Conservation (phyloP, 1,139 yeast species). For the Kazachstania sp. region DNA sequence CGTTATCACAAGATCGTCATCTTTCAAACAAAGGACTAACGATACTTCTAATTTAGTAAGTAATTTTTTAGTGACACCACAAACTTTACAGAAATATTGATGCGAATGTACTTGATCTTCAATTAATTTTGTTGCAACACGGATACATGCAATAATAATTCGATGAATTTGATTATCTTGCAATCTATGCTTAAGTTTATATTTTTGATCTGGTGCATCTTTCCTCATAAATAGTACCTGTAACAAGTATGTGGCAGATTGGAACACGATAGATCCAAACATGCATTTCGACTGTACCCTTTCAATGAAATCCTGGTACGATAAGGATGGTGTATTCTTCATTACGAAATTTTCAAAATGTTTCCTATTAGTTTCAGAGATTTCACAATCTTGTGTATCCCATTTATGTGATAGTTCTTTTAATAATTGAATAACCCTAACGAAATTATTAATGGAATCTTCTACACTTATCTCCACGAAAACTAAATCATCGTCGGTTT, state of each 20-base stretch:
- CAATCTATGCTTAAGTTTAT: conserved; percentile 31
- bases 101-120: conserved; percentile 48
- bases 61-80: conserved; percentile 41
- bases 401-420: conserved; percentile 9
- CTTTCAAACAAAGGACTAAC: conserved; percentile 30
- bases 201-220: conserved; percentile 33
- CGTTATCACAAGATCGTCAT: conserved; percentile 13
- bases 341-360: conserved; percentile 14
- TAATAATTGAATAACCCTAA: conserved; percentile 8
- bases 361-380: conserved; percentile 3
- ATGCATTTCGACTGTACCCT: conserved; percentile 29
- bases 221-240: conserved; percentile 33
- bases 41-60: conserved; percentile 42
- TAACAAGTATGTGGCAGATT: conserved; percentile 25
- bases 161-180: conserved; percentile 39
- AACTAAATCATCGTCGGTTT: background rate
- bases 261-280: conserved; percentile 26
- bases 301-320: conserved; percentile 20
- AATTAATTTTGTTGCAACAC: conserved; percentile 43
- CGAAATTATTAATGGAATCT: conserved; percentile 16
- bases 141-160: conserved; percentile 40
- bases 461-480: conserved; percentile 9
- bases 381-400: conserved; percentile 1
- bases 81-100: conserved; percentile 43
- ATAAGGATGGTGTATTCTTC: conserved; percentile 27